phyloP scores from a whole-genome alignment of 768 basidiomycete genomes.

The Lactarius sp. region DNA sequence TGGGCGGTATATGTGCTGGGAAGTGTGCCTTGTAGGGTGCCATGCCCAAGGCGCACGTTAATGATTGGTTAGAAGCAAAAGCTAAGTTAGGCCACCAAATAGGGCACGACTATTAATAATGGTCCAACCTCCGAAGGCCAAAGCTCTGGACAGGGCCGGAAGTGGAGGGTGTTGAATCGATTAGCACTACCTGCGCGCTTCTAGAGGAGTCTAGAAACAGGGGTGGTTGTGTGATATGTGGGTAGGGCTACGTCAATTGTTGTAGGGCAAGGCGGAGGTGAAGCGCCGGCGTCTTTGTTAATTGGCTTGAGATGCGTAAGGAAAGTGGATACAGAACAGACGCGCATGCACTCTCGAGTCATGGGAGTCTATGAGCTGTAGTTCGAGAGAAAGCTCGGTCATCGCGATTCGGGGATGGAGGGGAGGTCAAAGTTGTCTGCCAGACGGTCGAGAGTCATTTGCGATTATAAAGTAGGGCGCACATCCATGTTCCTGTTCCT shows the following conservation, averaged over 20 bases:
- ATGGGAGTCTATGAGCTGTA: neutral
- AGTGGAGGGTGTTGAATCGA: neutral
- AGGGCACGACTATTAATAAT: neutral
- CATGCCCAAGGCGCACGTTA: too few relatives aligned
- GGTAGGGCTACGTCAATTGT: slow-evolving; percentile 4
- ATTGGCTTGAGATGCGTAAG: too few relatives aligned
- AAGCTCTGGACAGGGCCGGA: neutral
- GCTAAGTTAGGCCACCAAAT: neutral
- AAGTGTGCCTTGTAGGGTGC: neutral
- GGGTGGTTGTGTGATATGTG: neutral
- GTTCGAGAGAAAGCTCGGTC: neutral
- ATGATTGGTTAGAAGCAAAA: too few relatives aligned
- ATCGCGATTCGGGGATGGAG: neutral
- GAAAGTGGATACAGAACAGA: neutral
- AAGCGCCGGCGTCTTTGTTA: slow-evolving; percentile 6
- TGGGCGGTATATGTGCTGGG: too few relatives aligned
- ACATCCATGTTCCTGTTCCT: neutral
- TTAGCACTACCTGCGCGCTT: neutral
- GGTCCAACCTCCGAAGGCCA: neutral
- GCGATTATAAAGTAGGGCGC: neutral
- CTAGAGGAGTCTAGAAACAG: neutral
- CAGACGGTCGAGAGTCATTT: neutral
- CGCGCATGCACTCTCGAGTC: neutral
- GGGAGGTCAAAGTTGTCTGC: neutral
- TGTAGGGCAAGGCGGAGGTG: neutral